phyloP scores from a whole-genome alignment of 176 grass and related monocot genomes.

The Themeda triandra region DNA sequence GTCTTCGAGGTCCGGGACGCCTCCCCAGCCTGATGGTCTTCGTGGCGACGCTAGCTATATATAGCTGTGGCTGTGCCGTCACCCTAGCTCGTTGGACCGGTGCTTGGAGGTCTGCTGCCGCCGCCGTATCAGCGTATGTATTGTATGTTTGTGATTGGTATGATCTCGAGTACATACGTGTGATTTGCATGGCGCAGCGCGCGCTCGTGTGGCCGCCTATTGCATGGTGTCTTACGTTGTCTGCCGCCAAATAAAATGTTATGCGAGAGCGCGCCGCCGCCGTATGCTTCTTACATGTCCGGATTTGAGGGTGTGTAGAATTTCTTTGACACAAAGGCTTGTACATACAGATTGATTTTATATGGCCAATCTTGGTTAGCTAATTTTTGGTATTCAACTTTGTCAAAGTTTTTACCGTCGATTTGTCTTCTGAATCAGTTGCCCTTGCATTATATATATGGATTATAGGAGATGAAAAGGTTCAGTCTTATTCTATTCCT shows the following conservation, averaged over 20 bases:
- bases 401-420: no score
- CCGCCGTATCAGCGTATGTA: not conserved
- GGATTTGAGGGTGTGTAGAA: not conserved
- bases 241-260: not conserved
- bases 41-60: no score
- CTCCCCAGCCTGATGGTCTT: not conserved
- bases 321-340: not conserved
- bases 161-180: not conserved
- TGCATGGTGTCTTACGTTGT: not conserved
- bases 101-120: not conserved
- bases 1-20: slow-evolving; percentile 82
- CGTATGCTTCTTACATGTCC: not conserved
- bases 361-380: no score
- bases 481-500: no score
- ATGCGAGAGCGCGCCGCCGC: not conserved
- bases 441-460: no score
- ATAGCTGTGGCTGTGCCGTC: no score
- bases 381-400: no score
- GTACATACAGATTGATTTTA: no score
- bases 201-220: not conserved
- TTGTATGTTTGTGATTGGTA: not conserved
- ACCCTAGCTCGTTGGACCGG: not conserved
- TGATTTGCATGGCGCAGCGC: not conserved
- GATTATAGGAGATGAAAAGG: no score
- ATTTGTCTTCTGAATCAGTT: no score